Evolutionary conservation across 2,329 filamentous ascomycete genomes (phyloP).

Genomic region (Myriosclerotinia duriaeana): DNA sequence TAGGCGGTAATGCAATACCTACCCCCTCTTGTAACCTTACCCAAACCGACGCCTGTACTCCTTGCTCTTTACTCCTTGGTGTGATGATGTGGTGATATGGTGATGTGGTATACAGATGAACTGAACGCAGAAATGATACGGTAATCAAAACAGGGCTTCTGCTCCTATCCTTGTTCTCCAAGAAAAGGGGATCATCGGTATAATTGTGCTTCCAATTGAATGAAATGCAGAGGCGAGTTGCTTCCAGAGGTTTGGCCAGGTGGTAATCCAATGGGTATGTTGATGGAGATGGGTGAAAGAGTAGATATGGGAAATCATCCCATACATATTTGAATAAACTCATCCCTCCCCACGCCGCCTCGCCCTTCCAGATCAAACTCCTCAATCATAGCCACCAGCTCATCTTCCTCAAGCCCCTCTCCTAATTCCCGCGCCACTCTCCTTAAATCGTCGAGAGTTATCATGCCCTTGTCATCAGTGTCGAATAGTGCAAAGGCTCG

Average conservation of each 20-base stretch:
- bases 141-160: conserved; percentile 13
- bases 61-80: conserved; percentile 10
- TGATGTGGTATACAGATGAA: background rate
- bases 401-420: conserved; percentile 88
- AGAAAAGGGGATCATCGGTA: background rate
- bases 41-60: conserved; percentile 14
- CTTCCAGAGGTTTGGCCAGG: background rate
- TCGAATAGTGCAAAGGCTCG: conserved; percentile 94
- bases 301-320: conserved; percentile 28
- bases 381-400: conserved; percentile 93
- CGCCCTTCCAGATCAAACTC: conserved; percentile 96
- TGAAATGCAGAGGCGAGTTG: conserved; percentile 1
- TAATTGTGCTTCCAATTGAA: conserved; percentile 3
- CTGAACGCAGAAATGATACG: conserved; percentile 7
- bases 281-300: conserved; percentile 1
- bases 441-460: conserved; percentile 83
- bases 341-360: conserved; percentile 69
- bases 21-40: conserved; percentile 1
- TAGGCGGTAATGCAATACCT: conserved; percentile 1
- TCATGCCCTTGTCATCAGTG: conserved; percentile 84
- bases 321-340: conserved; percentile 53
- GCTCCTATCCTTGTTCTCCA: conserved; percentile 7
- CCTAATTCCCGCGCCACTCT: conserved; percentile 87
- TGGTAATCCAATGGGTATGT: conserved; percentile 14
- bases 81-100: conserved; percentile 8